These are phyloP conservation scores for Capsella rubella DNA, from an alignment of 441 rosid genomes.

Conservation along the genomic window DNA sequence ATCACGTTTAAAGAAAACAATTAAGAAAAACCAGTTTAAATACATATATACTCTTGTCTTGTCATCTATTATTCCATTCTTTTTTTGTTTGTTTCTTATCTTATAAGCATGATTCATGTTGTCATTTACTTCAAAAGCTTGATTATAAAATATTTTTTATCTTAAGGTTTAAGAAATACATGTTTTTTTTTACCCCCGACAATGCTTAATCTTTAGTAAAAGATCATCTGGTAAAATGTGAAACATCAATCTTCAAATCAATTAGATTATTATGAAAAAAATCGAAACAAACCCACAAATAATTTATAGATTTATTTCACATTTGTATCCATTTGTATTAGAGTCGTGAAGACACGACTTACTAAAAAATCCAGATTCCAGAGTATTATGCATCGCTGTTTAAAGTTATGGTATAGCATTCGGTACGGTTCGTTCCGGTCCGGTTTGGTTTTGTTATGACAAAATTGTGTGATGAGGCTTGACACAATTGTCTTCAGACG, in stretches of 20 bases:
- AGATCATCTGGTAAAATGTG: not conserved
- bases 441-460: constrained; percentile 13
- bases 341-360: constrained; percentile 38
- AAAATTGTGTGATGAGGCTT: constrained; percentile 5
- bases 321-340: not conserved
- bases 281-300: no score
- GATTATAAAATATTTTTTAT: not conserved
- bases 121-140: not conserved
- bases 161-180: not conserved
- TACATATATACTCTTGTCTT: not conserved
- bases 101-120: constrained; percentile 3
- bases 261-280: no score
- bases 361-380: not conserved
- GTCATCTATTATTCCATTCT: not conserved
- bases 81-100: not conserved
- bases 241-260: not conserved
- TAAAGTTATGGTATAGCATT: constrained; percentile 8
- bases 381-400: constrained; percentile 19
- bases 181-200: not conserved
- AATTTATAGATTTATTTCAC: not conserved
- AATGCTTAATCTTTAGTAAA: not conserved
- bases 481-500: not conserved
- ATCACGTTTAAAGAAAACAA: not conserved
- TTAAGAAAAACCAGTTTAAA: not conserved
- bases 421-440: not conserved